These are phyloP conservation scores for Solanum ossicruentum DNA, from an alignment of 257 asterid species.

Conservation along the genomic window DNA sequence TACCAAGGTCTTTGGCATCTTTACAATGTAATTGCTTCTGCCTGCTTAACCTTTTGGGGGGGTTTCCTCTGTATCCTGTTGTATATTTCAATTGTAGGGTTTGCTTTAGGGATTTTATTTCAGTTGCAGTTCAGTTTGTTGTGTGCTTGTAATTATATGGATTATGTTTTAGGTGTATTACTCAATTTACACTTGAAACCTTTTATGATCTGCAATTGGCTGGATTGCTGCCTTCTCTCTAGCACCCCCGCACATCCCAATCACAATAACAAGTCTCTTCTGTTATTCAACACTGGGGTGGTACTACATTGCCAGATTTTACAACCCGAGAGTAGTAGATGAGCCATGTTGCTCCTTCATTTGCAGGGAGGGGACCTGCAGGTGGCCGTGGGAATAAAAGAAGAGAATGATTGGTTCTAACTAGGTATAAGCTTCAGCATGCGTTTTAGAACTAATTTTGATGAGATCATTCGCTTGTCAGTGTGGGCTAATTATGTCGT, in stretches of 20 bases:
- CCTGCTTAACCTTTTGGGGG: background rate
- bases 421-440: background rate
- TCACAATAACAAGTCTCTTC: no score
- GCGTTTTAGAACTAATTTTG: background rate
- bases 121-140: background rate
- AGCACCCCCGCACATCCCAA: no score
- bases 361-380: background rate
- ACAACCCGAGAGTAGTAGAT: background rate
- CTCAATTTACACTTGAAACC: background rate
- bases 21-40: background rate
- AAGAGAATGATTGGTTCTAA: background rate
- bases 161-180: background rate
- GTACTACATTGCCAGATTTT: background rate
- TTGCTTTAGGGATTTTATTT: background rate
- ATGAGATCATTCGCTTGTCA: background rate
- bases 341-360: background rate
- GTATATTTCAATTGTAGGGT: background rate
- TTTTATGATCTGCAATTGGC: background rate
- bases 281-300: background rate
- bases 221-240: background rate
- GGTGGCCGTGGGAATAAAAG: background rate
- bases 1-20: background rate
- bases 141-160: background rate
- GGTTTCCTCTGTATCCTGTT: background rate
- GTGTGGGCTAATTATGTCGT: background rate